phyloP scores from a whole-genome alignment of 164 flowering plant genomes.

The Warburgia ugandensis region DNA sequence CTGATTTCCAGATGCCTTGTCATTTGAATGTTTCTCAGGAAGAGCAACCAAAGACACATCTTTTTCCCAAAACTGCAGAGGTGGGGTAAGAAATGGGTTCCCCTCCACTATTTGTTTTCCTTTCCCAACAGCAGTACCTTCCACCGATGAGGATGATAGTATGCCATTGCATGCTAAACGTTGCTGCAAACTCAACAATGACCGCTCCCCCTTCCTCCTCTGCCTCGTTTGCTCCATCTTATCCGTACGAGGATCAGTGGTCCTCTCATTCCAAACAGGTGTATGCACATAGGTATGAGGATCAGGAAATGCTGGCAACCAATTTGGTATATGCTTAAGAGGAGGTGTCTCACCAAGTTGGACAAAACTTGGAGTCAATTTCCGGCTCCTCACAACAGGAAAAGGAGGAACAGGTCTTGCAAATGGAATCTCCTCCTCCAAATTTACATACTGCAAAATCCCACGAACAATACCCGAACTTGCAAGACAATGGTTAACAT shows the following conservation, averaged over 20 bases:
- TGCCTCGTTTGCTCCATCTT: constrained; percentile 79
- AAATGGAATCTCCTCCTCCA: constrained; percentile 66
- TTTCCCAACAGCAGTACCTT: constrained; percentile 11
- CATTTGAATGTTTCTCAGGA: constrained; percentile 28
- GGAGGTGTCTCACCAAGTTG: constrained; percentile 61
- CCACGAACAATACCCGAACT: constrained; percentile 49
- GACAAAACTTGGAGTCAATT: constrained; percentile 49
- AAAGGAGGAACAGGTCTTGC: constrained; percentile 59
- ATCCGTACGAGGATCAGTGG: constrained; percentile 57
- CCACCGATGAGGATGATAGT: constrained; percentile 13
- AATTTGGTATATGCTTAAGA: constrained; percentile 61
- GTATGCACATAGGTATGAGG: constrained; percentile 72
- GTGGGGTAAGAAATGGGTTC: constrained; percentile 48
- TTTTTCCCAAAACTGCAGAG: constrained; percentile 42
- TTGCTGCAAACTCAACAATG: constrained; percentile 86
- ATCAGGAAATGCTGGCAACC: constrained; percentile 97
- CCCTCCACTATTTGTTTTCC: constrained; percentile 16
- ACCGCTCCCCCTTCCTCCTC: constrained; percentile 82
- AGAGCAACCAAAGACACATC: constrained; percentile 30
- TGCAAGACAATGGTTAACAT: constrained; percentile 36
- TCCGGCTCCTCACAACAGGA: constrained; percentile 43
- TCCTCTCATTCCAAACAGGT: constrained; percentile 78
- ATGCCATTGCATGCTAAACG: constrained; percentile 44
- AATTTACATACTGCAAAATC: constrained; percentile 30
- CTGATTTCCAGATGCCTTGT: constrained; percentile 18